These are phyloP conservation scores for Lizonia empirigonia DNA, from an alignment of 2,329 filamentous ascomycete species.

Conservation along the genomic window DNA sequence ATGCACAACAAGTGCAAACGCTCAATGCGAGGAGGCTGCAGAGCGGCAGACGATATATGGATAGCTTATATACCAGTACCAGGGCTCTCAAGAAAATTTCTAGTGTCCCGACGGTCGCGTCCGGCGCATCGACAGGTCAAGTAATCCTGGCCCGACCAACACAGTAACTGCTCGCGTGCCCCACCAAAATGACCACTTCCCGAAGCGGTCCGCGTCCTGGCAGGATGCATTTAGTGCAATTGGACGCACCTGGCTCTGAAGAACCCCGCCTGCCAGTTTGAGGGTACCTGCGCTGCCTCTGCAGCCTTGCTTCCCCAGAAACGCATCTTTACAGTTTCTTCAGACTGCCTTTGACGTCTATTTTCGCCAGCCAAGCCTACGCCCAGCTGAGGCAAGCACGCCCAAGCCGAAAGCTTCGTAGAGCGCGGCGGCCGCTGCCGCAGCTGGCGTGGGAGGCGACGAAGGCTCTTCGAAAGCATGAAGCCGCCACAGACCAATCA, in stretches of 20 bases:
- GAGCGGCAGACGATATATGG: neutral
- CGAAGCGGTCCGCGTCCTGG: constrained; percentile 8
- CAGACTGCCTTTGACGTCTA: constrained; percentile 1
- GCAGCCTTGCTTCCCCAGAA: constrained; percentile 18
- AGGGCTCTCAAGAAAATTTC: constrained; percentile 29
- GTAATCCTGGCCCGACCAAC: constrained; percentile 8
- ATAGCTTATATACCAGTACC: constrained; percentile 27
- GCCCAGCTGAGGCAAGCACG: constrained; percentile 18
- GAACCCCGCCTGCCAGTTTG: constrained; percentile 6
- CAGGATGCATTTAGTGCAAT: constrained; percentile 3
- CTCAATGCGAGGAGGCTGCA: constrained; percentile 11
- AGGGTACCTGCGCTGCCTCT: neutral
- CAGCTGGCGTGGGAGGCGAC: constrained; percentile 9
- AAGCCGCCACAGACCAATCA: constrained; percentile 3
- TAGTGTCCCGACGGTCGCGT: constrained; percentile 28
- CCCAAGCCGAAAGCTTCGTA: constrained; percentile 18
- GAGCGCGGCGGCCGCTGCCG: constrained; percentile 10
- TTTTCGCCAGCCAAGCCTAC: constrained; percentile 8
- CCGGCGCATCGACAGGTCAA: constrained; percentile 21
- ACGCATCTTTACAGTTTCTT: neutral
- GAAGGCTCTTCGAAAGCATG: constrained; percentile 5
- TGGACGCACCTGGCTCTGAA: constrained; percentile 3
- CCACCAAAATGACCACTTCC: constrained; percentile 5
- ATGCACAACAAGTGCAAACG: constrained; percentile 11
- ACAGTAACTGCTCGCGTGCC: constrained; percentile 13